These are phyloP conservation scores for Drosera capensis DNA, from an alignment of 148 eudicot genomes.

Conservation along the genomic window DNA sequence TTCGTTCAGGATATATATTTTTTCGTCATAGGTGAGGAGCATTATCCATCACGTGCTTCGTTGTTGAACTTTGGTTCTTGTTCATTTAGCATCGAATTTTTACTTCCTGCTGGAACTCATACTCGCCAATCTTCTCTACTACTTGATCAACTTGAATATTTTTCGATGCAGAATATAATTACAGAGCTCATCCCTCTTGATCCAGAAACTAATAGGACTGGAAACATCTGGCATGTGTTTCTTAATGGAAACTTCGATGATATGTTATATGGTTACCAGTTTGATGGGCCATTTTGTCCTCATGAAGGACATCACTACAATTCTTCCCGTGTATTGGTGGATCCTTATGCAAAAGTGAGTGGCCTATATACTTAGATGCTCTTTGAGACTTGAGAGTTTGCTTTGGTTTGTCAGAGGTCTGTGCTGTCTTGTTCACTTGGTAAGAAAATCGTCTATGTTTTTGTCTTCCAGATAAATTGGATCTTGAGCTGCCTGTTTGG, in stretches of 20 bases:
- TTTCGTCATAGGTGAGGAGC: no score
- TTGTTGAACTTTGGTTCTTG: no score
- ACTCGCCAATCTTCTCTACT: no score
- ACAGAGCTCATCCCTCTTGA: conserved; percentile 67
- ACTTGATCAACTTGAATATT: not conserved
- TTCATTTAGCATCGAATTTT: not conserved
- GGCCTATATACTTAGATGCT: conserved; percentile 1
- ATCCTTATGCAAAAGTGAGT: conserved; percentile 92
- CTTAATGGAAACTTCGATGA: conserved; percentile 62
- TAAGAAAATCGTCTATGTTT: not conserved
- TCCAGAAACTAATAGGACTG: conserved; percentile 65
- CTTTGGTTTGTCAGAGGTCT: conserved; percentile 3
- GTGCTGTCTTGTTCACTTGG: conserved; percentile 1
- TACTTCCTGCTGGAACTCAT: not conserved
- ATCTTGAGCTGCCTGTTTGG: not conserved
- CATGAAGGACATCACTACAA: conserved; percentile 76
- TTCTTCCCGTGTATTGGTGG: conserved; percentile 53
- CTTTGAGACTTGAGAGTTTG: not conserved
- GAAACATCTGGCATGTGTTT: conserved; percentile 88
- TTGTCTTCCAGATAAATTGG: not conserved
- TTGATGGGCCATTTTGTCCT: conserved; percentile 68
- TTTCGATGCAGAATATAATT: conserved; percentile 50
- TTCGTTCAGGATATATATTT: no score
- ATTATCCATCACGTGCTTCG: no score
- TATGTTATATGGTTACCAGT: conserved; percentile 68